A percentile compares a stretch with the other conserved stretches of the same genome.
Evolutionary conservation across 176 grass and related monocot genomes (phyloP).

Genomic region (Triticum aestivum): DNA sequence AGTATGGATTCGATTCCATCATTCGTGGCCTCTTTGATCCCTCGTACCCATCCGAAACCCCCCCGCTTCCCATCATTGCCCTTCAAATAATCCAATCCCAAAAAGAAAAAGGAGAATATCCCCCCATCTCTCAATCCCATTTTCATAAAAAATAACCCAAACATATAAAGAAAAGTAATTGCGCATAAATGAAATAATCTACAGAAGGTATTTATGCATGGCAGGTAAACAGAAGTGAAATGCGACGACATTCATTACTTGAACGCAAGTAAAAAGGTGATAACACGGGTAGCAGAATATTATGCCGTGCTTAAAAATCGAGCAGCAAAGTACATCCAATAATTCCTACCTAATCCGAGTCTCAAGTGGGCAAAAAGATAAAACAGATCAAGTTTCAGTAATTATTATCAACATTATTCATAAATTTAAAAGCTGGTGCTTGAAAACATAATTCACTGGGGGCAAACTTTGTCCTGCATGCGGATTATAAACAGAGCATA

Average conservation of each 20-base stretch:
- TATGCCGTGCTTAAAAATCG: background rate
- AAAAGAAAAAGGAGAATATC: conserved; percentile 78
- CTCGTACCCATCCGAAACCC: conserved; percentile 90
- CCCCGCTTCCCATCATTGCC: conserved; percentile 88
- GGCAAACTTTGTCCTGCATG: background rate
- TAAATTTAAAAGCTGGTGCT: background rate
- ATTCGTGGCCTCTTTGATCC: conserved; percentile 98
- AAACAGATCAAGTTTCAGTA: background rate
- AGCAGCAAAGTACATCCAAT: background rate
- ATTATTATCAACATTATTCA: background rate
- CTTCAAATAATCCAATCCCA: conserved; percentile 82
- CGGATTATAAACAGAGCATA: background rate
- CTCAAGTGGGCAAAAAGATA: background rate
- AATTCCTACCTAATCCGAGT: background rate
- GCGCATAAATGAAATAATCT: conserved; percentile 10
- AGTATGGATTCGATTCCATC: conserved; percentile 99
- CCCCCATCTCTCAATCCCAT: conserved; percentile 90
- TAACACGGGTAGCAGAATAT: background rate
- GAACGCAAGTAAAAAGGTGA: background rate
- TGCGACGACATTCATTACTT: background rate
- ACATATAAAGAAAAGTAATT: conserved; percentile 36
- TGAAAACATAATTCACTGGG: background rate
- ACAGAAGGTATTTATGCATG: background rate
- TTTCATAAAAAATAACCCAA: conserved; percentile 61
- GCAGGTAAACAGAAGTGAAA: conserved; percentile 9